Conservation (phyloP, 2,329 filamentous ascomycete genomes). For the Ampelomyces quisqualis region DNA sequence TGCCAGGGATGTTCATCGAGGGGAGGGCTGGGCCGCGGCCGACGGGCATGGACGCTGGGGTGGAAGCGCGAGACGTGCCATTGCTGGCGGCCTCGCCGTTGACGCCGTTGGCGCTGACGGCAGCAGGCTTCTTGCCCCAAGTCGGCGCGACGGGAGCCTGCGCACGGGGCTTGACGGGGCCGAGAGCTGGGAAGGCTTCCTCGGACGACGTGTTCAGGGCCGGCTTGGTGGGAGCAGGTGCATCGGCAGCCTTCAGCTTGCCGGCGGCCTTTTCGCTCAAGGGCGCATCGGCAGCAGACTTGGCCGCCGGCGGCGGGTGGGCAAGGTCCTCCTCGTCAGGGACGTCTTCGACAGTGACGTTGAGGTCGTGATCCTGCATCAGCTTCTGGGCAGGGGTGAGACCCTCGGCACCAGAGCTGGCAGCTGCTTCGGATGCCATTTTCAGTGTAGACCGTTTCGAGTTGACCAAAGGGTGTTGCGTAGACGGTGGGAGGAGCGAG, state of each 20-base stretch:
- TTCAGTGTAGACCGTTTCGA: conserved; percentile 42
- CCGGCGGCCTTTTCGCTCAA: conserved; percentile 65
- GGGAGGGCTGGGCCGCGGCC: conserved; percentile 49
- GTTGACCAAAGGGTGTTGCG: conserved; percentile 41
- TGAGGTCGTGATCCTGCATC: conserved; percentile 64
- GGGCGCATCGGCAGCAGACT: conserved; percentile 36
- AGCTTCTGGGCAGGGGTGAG: conserved; percentile 58
- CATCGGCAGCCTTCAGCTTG: conserved; percentile 64
- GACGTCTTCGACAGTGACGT: conserved; percentile 76
- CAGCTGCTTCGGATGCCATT: conserved; percentile 44
- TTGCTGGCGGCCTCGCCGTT: conserved; percentile 54
- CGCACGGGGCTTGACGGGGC: conserved; percentile 64
- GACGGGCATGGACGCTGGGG: conserved; percentile 37
- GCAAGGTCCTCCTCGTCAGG: conserved; percentile 74
- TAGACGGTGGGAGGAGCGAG: conserved; percentile 33
- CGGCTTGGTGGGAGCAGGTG: conserved; percentile 35
- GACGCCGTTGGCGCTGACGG: conserved; percentile 48
- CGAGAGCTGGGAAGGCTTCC: conserved; percentile 91
- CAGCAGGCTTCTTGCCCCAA: conserved; percentile 71
- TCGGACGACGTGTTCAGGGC: conserved; percentile 80
- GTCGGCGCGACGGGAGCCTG: conserved; percentile 65
- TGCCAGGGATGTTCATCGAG: conserved; percentile 75
- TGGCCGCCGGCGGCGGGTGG: conserved; percentile 55
- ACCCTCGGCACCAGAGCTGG: conserved; percentile 39
- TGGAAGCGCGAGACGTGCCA: conserved; percentile 56